Percentiles rank a stretch among this genome's conserved stretches.
Evolutionary conservation across 305 asterid genomes (phyloP).

Genomic region (Fraxinus baroniana): DNA sequence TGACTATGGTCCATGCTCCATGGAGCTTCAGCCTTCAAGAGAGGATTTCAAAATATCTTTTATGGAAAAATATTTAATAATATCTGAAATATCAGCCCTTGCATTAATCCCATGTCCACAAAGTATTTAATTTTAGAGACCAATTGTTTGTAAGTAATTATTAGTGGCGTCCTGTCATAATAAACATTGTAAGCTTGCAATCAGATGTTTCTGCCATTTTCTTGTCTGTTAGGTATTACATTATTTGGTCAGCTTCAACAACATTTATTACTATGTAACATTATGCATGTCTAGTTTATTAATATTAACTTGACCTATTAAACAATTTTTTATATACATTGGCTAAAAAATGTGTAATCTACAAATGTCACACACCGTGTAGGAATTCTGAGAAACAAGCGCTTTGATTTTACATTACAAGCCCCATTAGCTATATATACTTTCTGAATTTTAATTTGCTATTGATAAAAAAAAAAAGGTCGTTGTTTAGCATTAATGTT

Average conservation of each 20-base stretch:
- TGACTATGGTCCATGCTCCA: not conserved
- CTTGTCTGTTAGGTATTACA: not conserved
- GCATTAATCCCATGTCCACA: not conserved
- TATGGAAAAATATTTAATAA: not conserved
- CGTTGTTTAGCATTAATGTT: not conserved
- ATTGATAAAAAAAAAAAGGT: not conserved
- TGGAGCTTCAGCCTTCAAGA: not conserved
- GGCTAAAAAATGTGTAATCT: not conserved
- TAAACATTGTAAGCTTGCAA: not conserved
- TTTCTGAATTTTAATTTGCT: too few relatives aligned
- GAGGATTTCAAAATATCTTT: not conserved
- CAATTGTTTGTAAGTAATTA: not conserved
- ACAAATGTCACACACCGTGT: not conserved
- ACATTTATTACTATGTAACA: not conserved
- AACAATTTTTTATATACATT: not conserved
- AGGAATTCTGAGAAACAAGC: not conserved
- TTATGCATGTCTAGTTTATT: not conserved
- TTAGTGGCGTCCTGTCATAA: not conserved
- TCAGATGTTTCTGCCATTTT: not conserved
- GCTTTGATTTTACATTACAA: not conserved
- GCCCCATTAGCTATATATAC: not conserved
- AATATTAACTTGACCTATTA: not conserved
- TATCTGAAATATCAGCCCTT: not conserved
- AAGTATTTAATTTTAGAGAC: not conserved
- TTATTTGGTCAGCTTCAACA: not conserved